Evolutionary conservation across 768 basidiomycete species (phyloP).

Genomic region (button mushroom (Agaricus bisporus)): DNA sequence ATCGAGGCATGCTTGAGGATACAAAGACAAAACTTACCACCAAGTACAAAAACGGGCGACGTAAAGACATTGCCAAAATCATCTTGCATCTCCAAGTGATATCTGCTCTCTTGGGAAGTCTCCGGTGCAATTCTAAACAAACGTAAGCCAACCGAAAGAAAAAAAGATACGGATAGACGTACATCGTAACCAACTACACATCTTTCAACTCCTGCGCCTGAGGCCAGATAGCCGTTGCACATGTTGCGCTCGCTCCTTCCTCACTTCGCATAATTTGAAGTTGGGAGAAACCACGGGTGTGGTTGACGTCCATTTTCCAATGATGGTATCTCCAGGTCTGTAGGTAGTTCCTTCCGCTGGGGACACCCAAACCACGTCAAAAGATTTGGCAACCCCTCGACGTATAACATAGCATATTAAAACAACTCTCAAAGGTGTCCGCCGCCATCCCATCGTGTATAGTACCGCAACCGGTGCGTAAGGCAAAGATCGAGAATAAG

Average conservation of each 20-base stretch:
- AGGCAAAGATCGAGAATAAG: neutral
- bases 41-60: slow-evolving; percentile 22
- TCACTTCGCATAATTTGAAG: slow-evolving; percentile 16
- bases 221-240: slow-evolving; percentile 20
- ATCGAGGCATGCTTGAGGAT: neutral
- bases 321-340: slow-evolving; percentile 14
- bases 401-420: neutral
- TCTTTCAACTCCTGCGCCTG: slow-evolving; percentile 15
- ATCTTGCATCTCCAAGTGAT: slow-evolving; percentile 18
- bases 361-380: slow-evolving; percentile 10
- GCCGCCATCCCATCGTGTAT: neutral
- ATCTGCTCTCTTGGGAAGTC: slow-evolving; percentile 10
- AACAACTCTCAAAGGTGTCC: neutral
- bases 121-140: slow-evolving; percentile 17
- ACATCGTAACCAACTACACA: slow-evolving; percentile 20
- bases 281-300: slow-evolving; percentile 11
- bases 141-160: neutral
- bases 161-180: slow-evolving; percentile 1
- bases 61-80: slow-evolving; percentile 17
- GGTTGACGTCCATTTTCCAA: slow-evolving; percentile 15
- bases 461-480: slow-evolving; percentile 1
- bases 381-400: neutral
- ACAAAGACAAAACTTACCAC: slow-evolving; percentile 16
- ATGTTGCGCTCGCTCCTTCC: slow-evolving; percentile 8
- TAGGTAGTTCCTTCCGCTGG: slow-evolving; percentile 11